Evolutionary conservation across 495 filamentous ascomycete genomes (phyloP), one percentile per base, ranked within the genome.

Genomic region (Aspergillus sclerotioniger): DNA sequence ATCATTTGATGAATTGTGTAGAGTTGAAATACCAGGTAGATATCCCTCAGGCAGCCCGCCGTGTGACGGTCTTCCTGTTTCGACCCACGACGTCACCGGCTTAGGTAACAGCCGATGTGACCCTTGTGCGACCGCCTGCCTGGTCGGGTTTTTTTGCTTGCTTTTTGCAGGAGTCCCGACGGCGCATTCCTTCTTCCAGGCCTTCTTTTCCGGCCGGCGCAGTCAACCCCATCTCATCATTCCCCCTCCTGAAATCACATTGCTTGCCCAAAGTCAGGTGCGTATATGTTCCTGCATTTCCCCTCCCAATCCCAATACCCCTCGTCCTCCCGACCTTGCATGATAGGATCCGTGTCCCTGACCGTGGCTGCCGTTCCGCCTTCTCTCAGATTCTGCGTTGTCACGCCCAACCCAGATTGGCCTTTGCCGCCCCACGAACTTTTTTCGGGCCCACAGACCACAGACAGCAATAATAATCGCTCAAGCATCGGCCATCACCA

Each of bases 361-460:
- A 10, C 25, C 17, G 13, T 50, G 47, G 31, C 47, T 13, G n/a
- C n/a, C 20, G 46, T 21, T 49, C 21, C n/a, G 21, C 28, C 28
- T 50, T 31, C 8, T 31, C 12, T 31, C 47, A 50, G 47, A 31
- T 32, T 50, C 47, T 50, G 47, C 16, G 47, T 25, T 50, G 47
- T 29, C 15, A 15, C 47, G 47, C 47, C 47, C 47, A 50, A 50
- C 47, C 47, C 47, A 50, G 47, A 50, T 50, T 44, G 45, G 47
- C 20, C 35, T 57, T 43, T 17, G 13, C 35, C 52, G 58, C 58
- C 58, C 58, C 58, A 55, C 51, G 52, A 55, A 53, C 44, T 54
- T 60, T 60, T 56, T 54, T 60, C 58, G 58, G 58, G 58, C 52
- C 58, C 58, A 60, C 58, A 60, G 44, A 58, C 50, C 39, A 25